Percentiles rank a stretch among this genome's conserved stretches.
Evolutionary conservation across 164 flowering plant species (phyloP).

Genomic region (Platanus orientalis): DNA sequence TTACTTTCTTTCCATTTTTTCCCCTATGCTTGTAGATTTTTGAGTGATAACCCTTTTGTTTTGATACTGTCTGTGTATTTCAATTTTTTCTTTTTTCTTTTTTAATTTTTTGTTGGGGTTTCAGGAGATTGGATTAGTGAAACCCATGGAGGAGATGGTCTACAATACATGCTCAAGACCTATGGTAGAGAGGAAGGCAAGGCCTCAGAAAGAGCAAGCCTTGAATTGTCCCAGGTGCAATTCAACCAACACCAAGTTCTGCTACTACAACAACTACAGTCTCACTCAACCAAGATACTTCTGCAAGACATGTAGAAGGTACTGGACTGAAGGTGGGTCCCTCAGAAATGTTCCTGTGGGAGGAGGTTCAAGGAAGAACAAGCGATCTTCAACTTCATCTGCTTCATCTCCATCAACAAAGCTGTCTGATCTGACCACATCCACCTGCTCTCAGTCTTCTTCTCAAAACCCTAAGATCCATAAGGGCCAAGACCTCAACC

Average conservation of each 20-base stretch:
- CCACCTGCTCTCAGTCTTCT: too few species aligned
- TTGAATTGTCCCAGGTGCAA: slow-evolving; percentile 61
- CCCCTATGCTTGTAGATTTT: background rate
- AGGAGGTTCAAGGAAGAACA: slow-evolving; percentile 35
- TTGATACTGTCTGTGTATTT: too few species aligned
- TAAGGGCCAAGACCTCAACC: slow-evolving; percentile 67
- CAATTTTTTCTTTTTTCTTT: too few species aligned
- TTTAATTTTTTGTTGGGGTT: too few species aligned
- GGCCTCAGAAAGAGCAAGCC: slow-evolving; percentile 46
- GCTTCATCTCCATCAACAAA: slow-evolving; percentile 29
- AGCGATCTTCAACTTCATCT: slow-evolving; percentile 31
- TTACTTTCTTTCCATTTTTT: slow-evolving; percentile 1
- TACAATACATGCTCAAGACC: slow-evolving; percentile 12
- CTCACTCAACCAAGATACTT: background rate
- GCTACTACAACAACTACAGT: background rate
- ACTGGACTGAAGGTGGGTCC: slow-evolving; percentile 44
- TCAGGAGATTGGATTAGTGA: slow-evolving; percentile 38
- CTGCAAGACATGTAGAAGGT: slow-evolving; percentile 1
- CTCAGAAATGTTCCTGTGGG: slow-evolving; percentile 48
- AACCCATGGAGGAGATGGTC: slow-evolving; percentile 25
- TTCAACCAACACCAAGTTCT: background rate
- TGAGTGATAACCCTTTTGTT: too few species aligned
- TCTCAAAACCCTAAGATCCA: slow-evolving; percentile 54
- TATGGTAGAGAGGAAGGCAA: slow-evolving; percentile 24
- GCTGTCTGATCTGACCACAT: slow-evolving; percentile 41